phyloP scores from a whole-genome alignment of 768 basidiomycete species.

The Phylloporus rhodoxanthus region DNA sequence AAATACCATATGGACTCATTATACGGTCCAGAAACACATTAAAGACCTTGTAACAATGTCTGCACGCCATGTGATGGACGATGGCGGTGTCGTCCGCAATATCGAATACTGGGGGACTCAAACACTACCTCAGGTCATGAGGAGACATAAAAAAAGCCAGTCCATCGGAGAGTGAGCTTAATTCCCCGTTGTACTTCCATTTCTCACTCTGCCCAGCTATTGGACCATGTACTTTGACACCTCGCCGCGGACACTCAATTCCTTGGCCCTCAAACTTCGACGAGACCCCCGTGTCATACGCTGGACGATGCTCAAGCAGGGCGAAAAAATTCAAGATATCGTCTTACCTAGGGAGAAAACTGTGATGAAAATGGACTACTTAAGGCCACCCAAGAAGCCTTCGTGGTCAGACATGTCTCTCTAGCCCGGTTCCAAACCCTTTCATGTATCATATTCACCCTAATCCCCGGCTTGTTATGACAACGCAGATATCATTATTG shows the following conservation, averaged over 20 bases:
- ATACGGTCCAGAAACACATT: constrained; percentile 53
- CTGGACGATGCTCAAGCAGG: constrained; percentile 76
- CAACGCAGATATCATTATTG: too few species aligned
- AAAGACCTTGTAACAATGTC: constrained; percentile 68
- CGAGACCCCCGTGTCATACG: constrained; percentile 79
- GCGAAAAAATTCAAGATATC: constrained; percentile 66
- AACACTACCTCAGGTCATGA: constrained; percentile 71
- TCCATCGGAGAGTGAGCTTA: constrained; percentile 68
- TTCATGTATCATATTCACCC: too few species aligned
- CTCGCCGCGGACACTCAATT: constrained; percentile 60
- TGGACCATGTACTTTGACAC: constrained; percentile 92
- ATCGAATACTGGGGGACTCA: constrained; percentile 71
- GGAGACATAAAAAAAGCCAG: constrained; percentile 51
- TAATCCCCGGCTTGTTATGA: too few species aligned
- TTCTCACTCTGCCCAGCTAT: constrained; percentile 48
- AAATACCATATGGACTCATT: neutral
- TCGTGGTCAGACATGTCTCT: constrained; percentile 27
- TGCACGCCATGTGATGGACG: constrained; percentile 63
- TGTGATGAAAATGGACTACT: constrained; percentile 27
- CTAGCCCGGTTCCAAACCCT: neutral
- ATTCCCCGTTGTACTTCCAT: neutral
- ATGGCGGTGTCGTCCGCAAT: constrained; percentile 77
- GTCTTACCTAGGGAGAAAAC: constrained; percentile 47
- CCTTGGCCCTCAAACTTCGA: constrained; percentile 63
- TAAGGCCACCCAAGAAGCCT: constrained; percentile 15